Evolutionary conservation across 345 rosid genomes (phyloP).

Genomic region (Luvunga scandens): DNA sequence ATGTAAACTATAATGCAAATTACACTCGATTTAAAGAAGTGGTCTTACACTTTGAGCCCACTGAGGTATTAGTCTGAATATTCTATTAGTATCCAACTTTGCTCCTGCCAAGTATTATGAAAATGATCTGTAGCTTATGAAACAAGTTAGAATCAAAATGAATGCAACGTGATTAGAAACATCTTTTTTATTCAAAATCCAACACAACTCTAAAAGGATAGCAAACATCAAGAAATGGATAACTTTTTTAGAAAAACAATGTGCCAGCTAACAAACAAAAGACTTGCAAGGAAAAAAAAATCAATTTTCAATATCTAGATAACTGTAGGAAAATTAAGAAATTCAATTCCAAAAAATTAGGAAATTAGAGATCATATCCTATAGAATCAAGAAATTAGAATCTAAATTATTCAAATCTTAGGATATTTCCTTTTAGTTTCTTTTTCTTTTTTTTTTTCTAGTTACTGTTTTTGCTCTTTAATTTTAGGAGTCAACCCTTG

Average conservation of each 20-base stretch:
- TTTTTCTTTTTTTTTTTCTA: too few species aligned
- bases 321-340: too few species aligned
- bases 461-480: too few species aligned
- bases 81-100: slow-evolving; percentile 54
- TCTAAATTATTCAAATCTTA: too few species aligned
- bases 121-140: slow-evolving; percentile 16
- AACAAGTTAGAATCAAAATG: background rate
- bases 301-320: background rate
- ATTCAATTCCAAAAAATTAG: too few species aligned
- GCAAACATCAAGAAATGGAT: background rate
- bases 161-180: background rate
- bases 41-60: slow-evolving; percentile 84
- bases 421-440: too few species aligned
- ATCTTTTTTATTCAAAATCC: background rate
- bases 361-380: too few species aligned
- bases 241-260: background rate
- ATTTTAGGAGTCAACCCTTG: too few species aligned
- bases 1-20: background rate
- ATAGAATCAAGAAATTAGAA: too few species aligned
- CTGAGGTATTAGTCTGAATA: slow-evolving; percentile 64
- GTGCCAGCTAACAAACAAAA: background rate
- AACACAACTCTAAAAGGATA: background rate
- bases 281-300: background rate
- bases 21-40: background rate
- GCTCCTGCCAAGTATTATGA: slow-evolving; percentile 42